Evolutionary conservation across 1,284 basidiomycete genomes (phyloP), one percentile per base, ranked within the genome.

Genomic region (Heterobasidion occidentale): DNA sequence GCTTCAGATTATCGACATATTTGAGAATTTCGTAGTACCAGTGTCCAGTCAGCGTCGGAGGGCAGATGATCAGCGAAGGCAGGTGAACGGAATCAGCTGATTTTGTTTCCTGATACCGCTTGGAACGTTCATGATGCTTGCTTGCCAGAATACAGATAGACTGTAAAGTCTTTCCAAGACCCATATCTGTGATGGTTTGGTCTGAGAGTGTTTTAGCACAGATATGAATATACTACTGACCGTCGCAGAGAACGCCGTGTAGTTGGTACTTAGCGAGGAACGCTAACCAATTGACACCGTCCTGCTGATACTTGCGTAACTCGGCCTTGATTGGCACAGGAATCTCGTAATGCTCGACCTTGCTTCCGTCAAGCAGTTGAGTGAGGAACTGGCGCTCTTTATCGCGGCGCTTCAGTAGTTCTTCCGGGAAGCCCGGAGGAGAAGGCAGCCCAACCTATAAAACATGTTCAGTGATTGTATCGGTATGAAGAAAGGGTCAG

Each of bases 1-100:
- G 92, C 35, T 80, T 81, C 48, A 99, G 78, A 63, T 90, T 92
- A 55, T 90, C 88, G 5, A 89, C 82, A 66, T 99, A 99, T 68
- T 97, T 98, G 59, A 88, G 78, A 58, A 99, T 90, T 73, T 99
- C 97, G 71, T 98, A 96, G 69, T 92, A 93, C 97, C 97, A 99
- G 67, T 99, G 97, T 7, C 97, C 96, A 0, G 92, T 92, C 59
- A 99, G 83, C 1, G 97, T 99, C 2, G 97, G 95, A 0, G 97
- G 97, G 67, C 97, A 99, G 56, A 99, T 77, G 61, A 99, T 95
- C 48, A 99, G 79, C 5, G 95, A 98, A 1, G 97, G 95, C 36
- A 99, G 76, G 67, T 92, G 94, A 27, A 90, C 81, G 11, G 88
- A 75, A 67, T 97, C 93, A 0, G 90, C 81, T 0, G 88, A 84